Conservation (phyloP, 768 basidiomycete genomes). For the Phlebiopsis flavidoalba region DNA sequence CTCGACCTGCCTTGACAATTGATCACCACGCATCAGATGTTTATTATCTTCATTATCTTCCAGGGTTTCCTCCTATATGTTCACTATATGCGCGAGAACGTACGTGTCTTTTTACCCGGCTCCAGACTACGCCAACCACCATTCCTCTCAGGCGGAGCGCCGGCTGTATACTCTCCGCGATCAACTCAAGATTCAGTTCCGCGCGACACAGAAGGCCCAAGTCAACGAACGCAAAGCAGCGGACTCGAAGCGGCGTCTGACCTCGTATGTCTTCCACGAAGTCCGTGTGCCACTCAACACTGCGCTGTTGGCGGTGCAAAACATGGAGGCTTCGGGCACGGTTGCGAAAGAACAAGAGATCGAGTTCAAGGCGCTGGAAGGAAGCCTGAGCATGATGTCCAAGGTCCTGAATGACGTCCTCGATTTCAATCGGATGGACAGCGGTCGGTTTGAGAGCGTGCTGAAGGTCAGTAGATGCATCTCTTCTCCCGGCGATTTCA, state of each 20-base stretch:
- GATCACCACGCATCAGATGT: constrained; percentile 34
- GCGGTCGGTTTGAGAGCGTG: constrained; percentile 74
- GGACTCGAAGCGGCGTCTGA: constrained; percentile 78
- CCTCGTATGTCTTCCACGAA: constrained; percentile 62
- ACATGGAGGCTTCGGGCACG: constrained; percentile 77
- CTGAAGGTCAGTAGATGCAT: constrained; percentile 25
- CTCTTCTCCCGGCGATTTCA: no score
- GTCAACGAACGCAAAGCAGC: constrained; percentile 61
- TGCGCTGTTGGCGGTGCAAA: constrained; percentile 84
- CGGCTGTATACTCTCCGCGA: constrained; percentile 45
- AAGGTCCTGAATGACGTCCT: constrained; percentile 81
- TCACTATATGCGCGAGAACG: constrained; percentile 39
- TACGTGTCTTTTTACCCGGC: constrained; percentile 16
- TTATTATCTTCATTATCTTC: constrained; percentile 72
- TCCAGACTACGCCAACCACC: not conserved
- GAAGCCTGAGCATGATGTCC: constrained; percentile 84
- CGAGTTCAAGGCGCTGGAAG: constrained; percentile 82
- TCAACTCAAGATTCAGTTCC: constrained; percentile 50
- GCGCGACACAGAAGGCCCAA: constrained; percentile 57
- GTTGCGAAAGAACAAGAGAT: constrained; percentile 75
- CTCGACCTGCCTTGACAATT: not conserved
- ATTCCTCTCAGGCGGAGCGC: constrained; percentile 31
- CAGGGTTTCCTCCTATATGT: constrained; percentile 78
- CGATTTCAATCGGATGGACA: constrained; percentile 86
- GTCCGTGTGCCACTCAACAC: constrained; percentile 81